Conservation (phyloP, 495 filamentous ascomycete genomes). For the Lasiosphaeris hirsuta region DNA sequence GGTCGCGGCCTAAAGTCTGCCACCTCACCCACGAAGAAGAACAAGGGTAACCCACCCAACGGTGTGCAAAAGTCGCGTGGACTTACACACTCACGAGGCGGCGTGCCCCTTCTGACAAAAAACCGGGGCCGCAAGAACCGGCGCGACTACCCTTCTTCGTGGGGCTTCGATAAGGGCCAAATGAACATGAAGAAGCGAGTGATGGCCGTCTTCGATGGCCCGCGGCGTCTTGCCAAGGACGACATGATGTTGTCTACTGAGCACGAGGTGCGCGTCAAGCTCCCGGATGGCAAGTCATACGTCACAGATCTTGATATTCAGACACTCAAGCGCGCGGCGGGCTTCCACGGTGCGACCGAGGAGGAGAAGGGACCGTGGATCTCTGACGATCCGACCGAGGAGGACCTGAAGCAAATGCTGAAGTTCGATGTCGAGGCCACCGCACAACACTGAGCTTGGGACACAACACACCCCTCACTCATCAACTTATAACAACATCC, state of each 20-base stretch:
- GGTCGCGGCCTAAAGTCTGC: constrained; percentile 27
- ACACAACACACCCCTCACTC: no score
- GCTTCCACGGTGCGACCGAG: constrained; percentile 68
- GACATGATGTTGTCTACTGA: constrained; percentile 98
- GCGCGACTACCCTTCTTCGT: constrained; percentile 85
- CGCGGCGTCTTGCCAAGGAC: constrained; percentile 87
- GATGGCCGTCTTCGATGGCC: constrained; percentile 87
- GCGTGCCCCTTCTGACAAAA: constrained; percentile 58
- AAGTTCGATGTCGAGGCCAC: constrained; percentile 25
- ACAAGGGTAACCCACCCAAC: constrained; percentile 45
- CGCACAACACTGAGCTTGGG: neutral
- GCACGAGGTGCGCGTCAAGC: constrained; percentile 84
- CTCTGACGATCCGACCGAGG: constrained; percentile 49
- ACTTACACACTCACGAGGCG: constrained; percentile 60
- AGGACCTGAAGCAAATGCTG: constrained; percentile 44
- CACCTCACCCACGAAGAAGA: constrained; percentile 29
- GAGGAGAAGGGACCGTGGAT: constrained; percentile 84
- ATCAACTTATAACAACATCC: neutral
- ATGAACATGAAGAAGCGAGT: constrained; percentile 99
- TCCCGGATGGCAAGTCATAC: constrained; percentile 68
- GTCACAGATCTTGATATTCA: constrained; percentile 92
- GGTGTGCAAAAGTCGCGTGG: constrained; percentile 54
- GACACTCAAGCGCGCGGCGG: constrained; percentile 82
- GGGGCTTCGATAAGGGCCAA: constrained; percentile 84
- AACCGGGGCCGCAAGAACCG: constrained; percentile 71